Percentiles rank a stretch among this genome's conserved stretches.
Conservation (phyloP, 257 asterid genomes). For the Ballota nigra region DNA sequence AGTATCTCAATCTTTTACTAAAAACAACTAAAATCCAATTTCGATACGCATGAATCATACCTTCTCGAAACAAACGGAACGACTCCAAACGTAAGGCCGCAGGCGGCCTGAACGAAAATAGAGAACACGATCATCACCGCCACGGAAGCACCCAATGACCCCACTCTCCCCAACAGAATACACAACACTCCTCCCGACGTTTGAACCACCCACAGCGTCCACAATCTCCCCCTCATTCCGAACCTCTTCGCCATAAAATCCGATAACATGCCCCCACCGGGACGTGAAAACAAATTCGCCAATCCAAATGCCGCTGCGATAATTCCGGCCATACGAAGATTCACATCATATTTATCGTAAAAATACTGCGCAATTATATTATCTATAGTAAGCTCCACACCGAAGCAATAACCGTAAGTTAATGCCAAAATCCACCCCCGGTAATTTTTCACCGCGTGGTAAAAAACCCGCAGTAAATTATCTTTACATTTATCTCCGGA, state of each 20-base stretch:
- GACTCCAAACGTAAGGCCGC: constrained; percentile 91
- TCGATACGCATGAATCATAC: constrained; percentile 30
- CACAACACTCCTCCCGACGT: constrained; percentile 70
- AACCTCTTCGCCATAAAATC: constrained; percentile 53
- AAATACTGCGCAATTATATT: constrained; percentile 86
- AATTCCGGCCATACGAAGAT: constrained; percentile 85
- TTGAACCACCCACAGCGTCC: constrained; percentile 77
- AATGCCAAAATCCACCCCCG: constrained; percentile 81
- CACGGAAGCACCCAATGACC: constrained; percentile 50
- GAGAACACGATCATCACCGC: constrained; percentile 71
- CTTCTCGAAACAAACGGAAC: constrained; percentile 51
- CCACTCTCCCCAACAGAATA: constrained; percentile 56
- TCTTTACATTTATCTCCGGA: constrained; percentile 75
- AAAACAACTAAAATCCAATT: too few relatives aligned
- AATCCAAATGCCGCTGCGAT: too few relatives aligned
- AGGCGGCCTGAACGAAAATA: constrained; percentile 79
- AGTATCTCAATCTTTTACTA: too few relatives aligned
- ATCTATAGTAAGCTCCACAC: constrained; percentile 76
- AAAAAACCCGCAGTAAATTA: constrained; percentile 34
- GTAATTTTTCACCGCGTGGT: constrained; percentile 51
- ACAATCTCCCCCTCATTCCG: constrained; percentile 85
- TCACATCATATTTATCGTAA: constrained; percentile 64
- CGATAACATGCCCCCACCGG: constrained; percentile 80
- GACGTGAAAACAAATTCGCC: constrained; percentile 71
- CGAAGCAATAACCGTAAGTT: constrained; percentile 84